Percentiles rank a stretch among this genome's conserved stretches.
These are phyloP conservation scores for Mycena rebaudengoi DNA, from an alignment of 768 basidiomycete species.

Conservation along the genomic window DNA sequence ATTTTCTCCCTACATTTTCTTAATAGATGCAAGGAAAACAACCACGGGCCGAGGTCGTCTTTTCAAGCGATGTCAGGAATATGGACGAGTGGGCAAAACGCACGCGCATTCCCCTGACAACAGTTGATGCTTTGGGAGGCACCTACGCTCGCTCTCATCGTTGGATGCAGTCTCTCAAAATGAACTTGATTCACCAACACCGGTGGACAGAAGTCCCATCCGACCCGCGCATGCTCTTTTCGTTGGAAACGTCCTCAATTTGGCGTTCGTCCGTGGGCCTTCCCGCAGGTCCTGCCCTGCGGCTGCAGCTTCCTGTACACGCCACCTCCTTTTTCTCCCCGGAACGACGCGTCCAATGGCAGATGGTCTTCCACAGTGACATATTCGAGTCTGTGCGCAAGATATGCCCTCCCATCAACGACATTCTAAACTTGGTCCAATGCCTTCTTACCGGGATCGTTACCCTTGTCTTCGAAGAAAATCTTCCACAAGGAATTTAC, in stretches of 20 bases:
- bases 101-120: slow-evolving; percentile 83
- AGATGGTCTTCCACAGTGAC: slow-evolving; percentile 88
- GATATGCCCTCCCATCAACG: slow-evolving; percentile 72
- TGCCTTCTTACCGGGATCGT: slow-evolving; percentile 78
- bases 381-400: slow-evolving; percentile 76
- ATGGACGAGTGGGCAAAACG: slow-evolving; percentile 87
- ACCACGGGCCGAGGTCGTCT: slow-evolving; percentile 65
- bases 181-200: slow-evolving; percentile 70
- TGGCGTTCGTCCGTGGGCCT: slow-evolving; percentile 81
- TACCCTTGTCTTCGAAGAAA: slow-evolving; percentile 79
- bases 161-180: slow-evolving; percentile 72
- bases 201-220: slow-evolving; percentile 72
- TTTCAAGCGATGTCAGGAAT: slow-evolving; percentile 80
- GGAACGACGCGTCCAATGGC: slow-evolving; percentile 86
- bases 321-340: slow-evolving; percentile 89
- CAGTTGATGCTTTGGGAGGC: slow-evolving; percentile 81
- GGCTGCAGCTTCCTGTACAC: slow-evolving; percentile 77
- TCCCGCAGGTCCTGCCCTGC: slow-evolving; percentile 78
- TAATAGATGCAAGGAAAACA: slow-evolving; percentile 46
- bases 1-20: slow-evolving; percentile 30
- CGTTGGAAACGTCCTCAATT: slow-evolving; percentile 79
- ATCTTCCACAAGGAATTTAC: slow-evolving; percentile 72
- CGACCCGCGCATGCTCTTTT: slow-evolving; percentile 80
- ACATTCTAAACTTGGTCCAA: slow-evolving; percentile 73
- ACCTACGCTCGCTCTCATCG: slow-evolving; percentile 85